Evolutionary conservation across 495 filamentous ascomycete genomes (phyloP).

Genomic region (Podospora pseudopauciseta): DNA sequence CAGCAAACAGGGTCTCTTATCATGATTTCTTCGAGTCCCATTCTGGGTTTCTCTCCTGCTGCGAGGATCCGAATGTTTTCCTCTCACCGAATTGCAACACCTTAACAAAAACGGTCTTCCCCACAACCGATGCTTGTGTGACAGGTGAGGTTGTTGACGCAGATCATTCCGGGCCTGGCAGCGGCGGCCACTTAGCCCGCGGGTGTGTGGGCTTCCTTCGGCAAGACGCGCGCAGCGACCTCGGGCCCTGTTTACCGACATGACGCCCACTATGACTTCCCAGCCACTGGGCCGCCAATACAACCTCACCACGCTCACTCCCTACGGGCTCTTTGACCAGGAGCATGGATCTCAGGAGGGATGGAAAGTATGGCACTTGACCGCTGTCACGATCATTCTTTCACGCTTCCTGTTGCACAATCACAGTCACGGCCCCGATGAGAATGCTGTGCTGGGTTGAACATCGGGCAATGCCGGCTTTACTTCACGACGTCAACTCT

Average conservation of each 20-base stretch:
- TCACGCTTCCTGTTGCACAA: neutral
- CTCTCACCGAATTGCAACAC: neutral
- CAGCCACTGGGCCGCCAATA: neutral
- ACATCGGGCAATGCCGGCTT: conserved; percentile 4
- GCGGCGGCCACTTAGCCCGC: neutral
- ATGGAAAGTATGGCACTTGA: neutral
- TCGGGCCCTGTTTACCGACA: neutral
- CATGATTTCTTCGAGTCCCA: neutral
- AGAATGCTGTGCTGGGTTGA: neutral
- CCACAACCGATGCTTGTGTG: neutral
- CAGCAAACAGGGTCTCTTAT: neutral
- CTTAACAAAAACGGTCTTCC: neutral
- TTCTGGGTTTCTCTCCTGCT: neutral
- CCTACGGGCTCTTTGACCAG: neutral
- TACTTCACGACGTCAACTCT: neutral
- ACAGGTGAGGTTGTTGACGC: neutral
- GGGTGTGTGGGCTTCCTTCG: neutral
- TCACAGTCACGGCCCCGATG: neutral
- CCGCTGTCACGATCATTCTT: neutral
- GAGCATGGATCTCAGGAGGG: neutral
- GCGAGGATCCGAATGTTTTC: neutral
- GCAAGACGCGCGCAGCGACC: neutral
- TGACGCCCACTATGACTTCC: neutral
- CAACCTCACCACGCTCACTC: neutral
- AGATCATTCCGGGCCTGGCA: conserved; percentile 7